phyloP scores from a whole-genome alignment of 345 rosid species.

The Psidium guajava region DNA sequence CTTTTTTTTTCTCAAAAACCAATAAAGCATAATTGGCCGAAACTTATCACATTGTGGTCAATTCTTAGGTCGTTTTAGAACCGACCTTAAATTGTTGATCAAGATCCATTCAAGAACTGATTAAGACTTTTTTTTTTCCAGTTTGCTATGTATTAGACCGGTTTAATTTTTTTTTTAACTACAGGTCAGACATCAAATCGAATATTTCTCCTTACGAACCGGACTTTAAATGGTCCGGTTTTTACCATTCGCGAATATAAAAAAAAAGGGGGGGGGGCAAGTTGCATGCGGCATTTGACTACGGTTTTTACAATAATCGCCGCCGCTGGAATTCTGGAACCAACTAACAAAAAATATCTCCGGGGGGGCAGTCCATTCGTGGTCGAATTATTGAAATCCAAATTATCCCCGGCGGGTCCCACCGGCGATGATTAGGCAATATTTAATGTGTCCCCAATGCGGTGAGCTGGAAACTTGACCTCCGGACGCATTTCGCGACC shows the following conservation, averaged over 20 bases:
- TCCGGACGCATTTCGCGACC: background rate
- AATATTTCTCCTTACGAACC: background rate
- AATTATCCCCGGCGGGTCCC: background rate
- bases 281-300: background rate
- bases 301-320: background rate
- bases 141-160: background rate
- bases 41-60: too few species aligned
- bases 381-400: background rate
- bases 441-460: background rate
- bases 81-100: accelerated
- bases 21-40: too few species aligned
- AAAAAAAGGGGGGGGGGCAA: background rate
- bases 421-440: background rate
- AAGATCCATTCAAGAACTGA: too few species aligned
- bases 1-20: too few species aligned
- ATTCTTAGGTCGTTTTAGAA: too few species aligned
- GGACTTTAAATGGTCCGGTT: accelerated
- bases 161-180: too few species aligned
- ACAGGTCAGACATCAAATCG: background rate
- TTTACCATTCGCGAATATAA: too few species aligned
- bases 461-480: background rate
- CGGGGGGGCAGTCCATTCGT: background rate
- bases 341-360: background rate
- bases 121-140: background rate
- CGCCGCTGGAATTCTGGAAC: background rate